Evolutionary conservation across 352 stramenopile species (phyloP).

Genomic region (Phytophthora uliginosa): DNA sequence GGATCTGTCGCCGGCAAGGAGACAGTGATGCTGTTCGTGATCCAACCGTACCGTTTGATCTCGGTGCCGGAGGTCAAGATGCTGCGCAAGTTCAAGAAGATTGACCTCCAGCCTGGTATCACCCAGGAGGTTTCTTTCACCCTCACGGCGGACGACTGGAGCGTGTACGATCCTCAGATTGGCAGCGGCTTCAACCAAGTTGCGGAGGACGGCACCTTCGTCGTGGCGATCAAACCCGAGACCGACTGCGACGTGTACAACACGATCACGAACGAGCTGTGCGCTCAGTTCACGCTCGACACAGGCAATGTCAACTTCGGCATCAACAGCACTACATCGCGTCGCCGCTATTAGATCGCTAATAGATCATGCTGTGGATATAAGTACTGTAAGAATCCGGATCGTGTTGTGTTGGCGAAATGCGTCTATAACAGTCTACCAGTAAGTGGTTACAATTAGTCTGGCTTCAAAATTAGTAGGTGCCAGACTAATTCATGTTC

Average conservation of each 20-base stretch:
- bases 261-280: constrained; percentile 48
- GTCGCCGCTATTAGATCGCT: constrained; percentile 11
- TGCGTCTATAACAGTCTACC: neutral
- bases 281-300: constrained; percentile 54
- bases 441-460: too few species aligned
- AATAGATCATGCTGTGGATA: neutral
- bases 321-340: constrained; percentile 34
- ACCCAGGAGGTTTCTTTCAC: constrained; percentile 52
- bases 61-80: constrained; percentile 85
- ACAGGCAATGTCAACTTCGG: constrained; percentile 40
- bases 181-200: constrained; percentile 66
- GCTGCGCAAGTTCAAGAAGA: constrained; percentile 85
- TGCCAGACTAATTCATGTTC: too few species aligned
- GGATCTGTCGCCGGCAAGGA: constrained; percentile 71
- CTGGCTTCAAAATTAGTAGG: too few species aligned
- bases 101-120: constrained; percentile 59
- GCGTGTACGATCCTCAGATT: constrained; percentile 71
- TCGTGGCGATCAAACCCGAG: constrained; percentile 75
- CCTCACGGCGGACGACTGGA: constrained; percentile 67
- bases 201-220: constrained; percentile 75
- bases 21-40: constrained; percentile 83
- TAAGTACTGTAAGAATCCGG: neutral
- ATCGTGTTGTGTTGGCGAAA: neutral
- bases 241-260: constrained; percentile 82
- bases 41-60: constrained; percentile 65